These are phyloP conservation scores for Fomitopsis palustris DNA, from an alignment of 1,284 basidiomycete species.

Conservation along the genomic window DNA sequence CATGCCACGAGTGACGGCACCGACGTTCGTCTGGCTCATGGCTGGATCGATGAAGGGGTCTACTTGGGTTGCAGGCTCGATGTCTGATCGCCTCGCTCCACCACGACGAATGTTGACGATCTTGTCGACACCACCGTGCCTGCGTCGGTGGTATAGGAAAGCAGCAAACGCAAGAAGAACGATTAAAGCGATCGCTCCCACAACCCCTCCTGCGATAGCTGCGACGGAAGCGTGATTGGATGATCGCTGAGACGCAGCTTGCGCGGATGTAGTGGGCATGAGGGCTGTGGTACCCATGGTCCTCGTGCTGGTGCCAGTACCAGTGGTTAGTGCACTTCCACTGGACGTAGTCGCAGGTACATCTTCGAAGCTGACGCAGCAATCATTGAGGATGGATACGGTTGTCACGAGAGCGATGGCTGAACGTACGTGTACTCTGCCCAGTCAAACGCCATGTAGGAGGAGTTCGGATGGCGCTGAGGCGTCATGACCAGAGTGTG, in stretches of 20 bases:
- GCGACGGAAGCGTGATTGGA: not conserved
- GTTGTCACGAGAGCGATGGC: not conserved
- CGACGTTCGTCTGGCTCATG: not conserved
- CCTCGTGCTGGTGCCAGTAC: not conserved
- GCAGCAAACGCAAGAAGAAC: not conserved
- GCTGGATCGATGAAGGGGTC: not conserved
- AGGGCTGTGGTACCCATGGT: not conserved
- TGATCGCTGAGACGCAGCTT: not conserved
- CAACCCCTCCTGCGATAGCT: slow-evolving; percentile 1
- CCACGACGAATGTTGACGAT: not conserved
- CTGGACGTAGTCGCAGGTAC: not conserved
- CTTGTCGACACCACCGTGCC: not conserved
- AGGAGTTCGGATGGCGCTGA: not conserved
- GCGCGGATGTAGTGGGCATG: not conserved
- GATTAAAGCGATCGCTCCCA: not conserved
- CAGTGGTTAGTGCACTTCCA: not conserved
- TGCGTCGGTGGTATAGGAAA: not conserved
- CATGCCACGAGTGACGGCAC: not conserved
- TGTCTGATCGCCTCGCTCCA: not conserved
- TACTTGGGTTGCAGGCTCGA: not conserved
- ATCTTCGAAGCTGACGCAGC: not conserved
- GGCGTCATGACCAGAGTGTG: slow-evolving; percentile 25
- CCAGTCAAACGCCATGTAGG: slow-evolving; percentile 4
- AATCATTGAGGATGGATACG: not conserved
- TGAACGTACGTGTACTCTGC: not conserved